Evolutionary conservation across 73 alveolate genomes (phyloP).

Genomic region (Paramecium caudatum): DNA sequence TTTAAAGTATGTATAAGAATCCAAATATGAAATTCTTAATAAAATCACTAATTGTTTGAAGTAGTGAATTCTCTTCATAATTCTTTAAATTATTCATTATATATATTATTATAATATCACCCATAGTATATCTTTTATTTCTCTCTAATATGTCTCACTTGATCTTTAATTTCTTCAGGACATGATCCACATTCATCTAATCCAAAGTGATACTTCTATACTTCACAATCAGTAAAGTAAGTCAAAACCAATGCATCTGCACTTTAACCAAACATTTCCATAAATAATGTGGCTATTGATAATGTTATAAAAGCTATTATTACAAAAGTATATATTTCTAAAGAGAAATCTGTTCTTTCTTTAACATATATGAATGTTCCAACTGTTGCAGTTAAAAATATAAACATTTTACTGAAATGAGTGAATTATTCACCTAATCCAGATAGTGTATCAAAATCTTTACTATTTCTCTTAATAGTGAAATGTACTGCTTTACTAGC

Average conservation of each 20-base stretch:
- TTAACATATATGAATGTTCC: slow-evolving; percentile 32
- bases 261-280: slow-evolving; percentile 67
- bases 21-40: slow-evolving; percentile 54
- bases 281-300: slow-evolving; percentile 62
- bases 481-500: slow-evolving; percentile 48
- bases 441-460: slow-evolving; percentile 33
- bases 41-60: slow-evolving; percentile 19
- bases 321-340: background rate
- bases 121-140: slow-evolving; percentile 57
- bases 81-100: slow-evolving; percentile 43
- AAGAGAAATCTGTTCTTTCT: background rate
- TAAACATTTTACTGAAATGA: slow-evolving; percentile 44
- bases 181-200: slow-evolving; percentile 63
- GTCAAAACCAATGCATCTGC: slow-evolving; percentile 55
- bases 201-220: slow-evolving; percentile 58
- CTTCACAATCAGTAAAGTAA: slow-evolving; percentile 68
- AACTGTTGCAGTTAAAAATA: slow-evolving; percentile 11
- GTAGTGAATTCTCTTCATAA: slow-evolving; percentile 25
- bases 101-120: no score
- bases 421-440: slow-evolving; percentile 61
- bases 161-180: slow-evolving; percentile 30
- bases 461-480: slow-evolving; percentile 21
- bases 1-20: slow-evolving; percentile 50
- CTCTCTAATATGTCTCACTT: slow-evolving; percentile 21
- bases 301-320: slow-evolving; percentile 42